Evolutionary conservation across 129 eudicot species (phyloP), one percentile per base, ranked within the genome.

Genomic region (Oenanthe sinensis): DNA sequence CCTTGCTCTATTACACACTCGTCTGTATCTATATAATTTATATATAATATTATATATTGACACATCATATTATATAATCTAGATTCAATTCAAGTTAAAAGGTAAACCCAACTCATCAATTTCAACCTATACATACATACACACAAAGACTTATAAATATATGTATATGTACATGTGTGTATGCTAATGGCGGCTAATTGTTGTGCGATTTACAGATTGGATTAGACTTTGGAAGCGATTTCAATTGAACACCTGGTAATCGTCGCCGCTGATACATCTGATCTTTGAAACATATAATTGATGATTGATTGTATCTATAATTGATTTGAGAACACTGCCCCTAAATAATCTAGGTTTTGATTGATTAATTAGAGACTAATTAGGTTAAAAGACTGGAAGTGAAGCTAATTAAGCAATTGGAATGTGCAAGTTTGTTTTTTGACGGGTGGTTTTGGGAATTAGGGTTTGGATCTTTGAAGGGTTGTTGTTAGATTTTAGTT

Each of bases 1-100:
- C 72, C 72, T 67, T 67, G 72, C 78, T 82, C n/a, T n/a, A n/a
- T n/a, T n/a, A n/a, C n/a, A n/a, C 78, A 49, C 73, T n/a, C 58
- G 45, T 44, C 36, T 33, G 36, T 33, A 1, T 33, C 36, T 33
- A 79, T 50, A 36, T 46, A 16, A 79, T 72, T 75, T 47, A 44
- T 22, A 22, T 22, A 55, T 55, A 55, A 48, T 22, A 19, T 43
- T 17, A 73, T 73, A 42, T 73, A 49, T 39, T 33, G 19, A 24
- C 24, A 19, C 70, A 74, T 15, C n/a, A 48, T 55, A 6, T 71
- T 62, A 19, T 75, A 77, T 62, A 40, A n/a, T 70, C 60, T 75
- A 30, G 42, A 75, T 47, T 75, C 39, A 54, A 75, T 75, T 75
- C 40, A 67, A 67, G 22, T 67, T 45, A 28, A 67, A 67, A 67